Evolutionary conservation across 169 alveolate species (phyloP).

Genomic region (Babesia bovis): DNA sequence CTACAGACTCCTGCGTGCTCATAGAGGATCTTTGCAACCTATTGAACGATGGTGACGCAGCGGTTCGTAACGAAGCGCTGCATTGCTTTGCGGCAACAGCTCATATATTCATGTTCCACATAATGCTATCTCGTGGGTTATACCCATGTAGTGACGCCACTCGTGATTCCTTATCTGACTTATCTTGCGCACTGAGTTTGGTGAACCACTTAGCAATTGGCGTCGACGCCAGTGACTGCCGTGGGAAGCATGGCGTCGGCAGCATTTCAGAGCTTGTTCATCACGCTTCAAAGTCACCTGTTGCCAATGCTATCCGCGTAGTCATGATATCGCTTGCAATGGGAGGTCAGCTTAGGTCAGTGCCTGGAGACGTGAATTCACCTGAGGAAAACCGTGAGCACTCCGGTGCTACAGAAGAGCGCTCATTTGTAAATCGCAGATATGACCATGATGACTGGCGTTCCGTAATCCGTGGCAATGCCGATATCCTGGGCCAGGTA

Average conservation of each 20-base stretch:
- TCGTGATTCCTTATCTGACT: conserved; percentile 25
- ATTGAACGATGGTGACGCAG: conserved; percentile 35
- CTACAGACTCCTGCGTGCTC: conserved; percentile 47
- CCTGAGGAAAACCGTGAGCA: neutral
- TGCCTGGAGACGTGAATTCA: neutral
- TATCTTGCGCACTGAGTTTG: conserved; percentile 27
- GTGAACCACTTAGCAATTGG: conserved; percentile 13
- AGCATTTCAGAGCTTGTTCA: conserved; percentile 20
- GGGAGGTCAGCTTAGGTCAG: conserved; percentile 22
- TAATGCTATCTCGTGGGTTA: conserved; percentile 15
- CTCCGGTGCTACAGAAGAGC: neutral
- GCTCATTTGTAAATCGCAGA: neutral
- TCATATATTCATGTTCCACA: conserved; percentile 38
- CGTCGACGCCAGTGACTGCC: conserved; percentile 22
- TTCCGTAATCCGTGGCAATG: neutral
- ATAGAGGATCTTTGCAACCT: conserved; percentile 63
- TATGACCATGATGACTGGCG: conserved; percentile 12
- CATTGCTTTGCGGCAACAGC: conserved; percentile 28
- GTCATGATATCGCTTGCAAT: conserved; percentile 34
- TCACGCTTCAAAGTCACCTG: neutral
- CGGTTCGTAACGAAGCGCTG: conserved; percentile 44
- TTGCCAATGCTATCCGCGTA: conserved; percentile 21
- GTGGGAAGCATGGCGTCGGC: conserved; percentile 1
- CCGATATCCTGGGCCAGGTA: conserved; percentile 17
- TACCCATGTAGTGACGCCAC: conserved; percentile 11